Evolutionary conservation across 78 protist genomes (phyloP), one percentile per base, ranked within the genome.

Genomic region (Guillardia theta): DNA sequence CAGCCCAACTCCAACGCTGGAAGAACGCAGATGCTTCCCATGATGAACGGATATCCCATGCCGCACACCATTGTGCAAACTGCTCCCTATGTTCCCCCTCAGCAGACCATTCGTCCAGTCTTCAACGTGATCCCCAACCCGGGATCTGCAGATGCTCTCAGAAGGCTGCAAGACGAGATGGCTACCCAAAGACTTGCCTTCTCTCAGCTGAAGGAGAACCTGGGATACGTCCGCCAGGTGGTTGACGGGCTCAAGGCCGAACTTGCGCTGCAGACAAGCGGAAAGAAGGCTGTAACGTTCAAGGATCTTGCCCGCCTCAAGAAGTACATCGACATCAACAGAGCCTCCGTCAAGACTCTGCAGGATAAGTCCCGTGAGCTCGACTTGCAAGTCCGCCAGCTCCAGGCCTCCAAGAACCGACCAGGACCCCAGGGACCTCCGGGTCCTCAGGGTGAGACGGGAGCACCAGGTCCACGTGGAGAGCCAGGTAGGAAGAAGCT

Each of bases 101-200:
- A 37, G 90, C 90, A 78, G 90, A 78, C 90, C 24, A 78, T 78
- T 22, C 90, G 90, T 30, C 90, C 90, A 0, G 90, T 78, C 1
- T 78, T 78, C 90, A 78, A 78, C 24, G 90, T 78, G 90, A 78
- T 78, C 33, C 90, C 90, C 37, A 78, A 78, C 90, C 90, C 90
- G 18, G 90, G 90, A 24, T 43, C 53, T 36, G 90, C 90, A 43
- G 90, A 78, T 50, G 90, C 90, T 37, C 90, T 78, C 24, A 12
- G 90, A 48, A 45, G 90, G 24, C 41, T 78, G 1, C 90, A 78
- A 30, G 48, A 78, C 8, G 53, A 78, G 90, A 43, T 78, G 45
- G 18, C 50, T 2, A 48, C 50, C 0, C 90, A 78, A 48, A 12
- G 39, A 0, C 53, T 78, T 18, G 90, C 90, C 10, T 44, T 78